Percentiles rank a stretch among this genome's conserved stretches.
Evolutionary conservation across 208 protist genomes (phyloP).

Genomic region (Wallacemonas collosoma): DNA sequence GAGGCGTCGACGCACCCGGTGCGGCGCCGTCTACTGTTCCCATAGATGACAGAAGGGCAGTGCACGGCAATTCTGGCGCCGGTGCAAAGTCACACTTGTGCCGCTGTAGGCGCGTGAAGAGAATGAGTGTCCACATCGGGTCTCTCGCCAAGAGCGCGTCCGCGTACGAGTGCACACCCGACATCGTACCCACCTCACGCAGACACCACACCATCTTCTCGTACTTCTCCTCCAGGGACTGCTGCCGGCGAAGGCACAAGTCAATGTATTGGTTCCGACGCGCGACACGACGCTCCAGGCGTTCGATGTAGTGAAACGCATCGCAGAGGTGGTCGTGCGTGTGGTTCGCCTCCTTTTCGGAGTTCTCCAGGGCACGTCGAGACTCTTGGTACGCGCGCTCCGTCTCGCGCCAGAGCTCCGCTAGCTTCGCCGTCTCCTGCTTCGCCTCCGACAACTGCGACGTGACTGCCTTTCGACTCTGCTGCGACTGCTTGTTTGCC

Average conservation of each 20-base stretch:
- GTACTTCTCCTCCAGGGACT: constrained; percentile 86
- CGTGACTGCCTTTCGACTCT: constrained; percentile 24
- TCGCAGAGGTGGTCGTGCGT: constrained; percentile 81
- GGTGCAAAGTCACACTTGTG: constrained; percentile 45
- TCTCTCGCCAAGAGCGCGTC: constrained; percentile 66
- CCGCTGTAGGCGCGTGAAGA: constrained; percentile 68
- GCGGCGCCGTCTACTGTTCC: no score
- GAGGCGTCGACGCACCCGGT: no score
- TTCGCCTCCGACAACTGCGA: constrained; percentile 54
- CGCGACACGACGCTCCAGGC: constrained; percentile 79
- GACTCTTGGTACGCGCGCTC: constrained; percentile 81
- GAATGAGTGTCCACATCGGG: constrained; percentile 67
- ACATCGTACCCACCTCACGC: constrained; percentile 67
- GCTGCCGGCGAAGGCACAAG: constrained; percentile 40
- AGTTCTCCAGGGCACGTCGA: constrained; percentile 70
- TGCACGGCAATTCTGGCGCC: not conserved
- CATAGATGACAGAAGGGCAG: no score
- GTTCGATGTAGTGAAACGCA: constrained; percentile 84
- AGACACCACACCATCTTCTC: constrained; percentile 89
- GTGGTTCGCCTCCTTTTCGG: constrained; percentile 70
- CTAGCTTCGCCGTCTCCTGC: constrained; percentile 61
- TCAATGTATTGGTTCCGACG: constrained; percentile 69
- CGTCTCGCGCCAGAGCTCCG: constrained; percentile 85
- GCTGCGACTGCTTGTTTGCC: constrained; percentile 34
- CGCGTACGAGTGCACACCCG: constrained; percentile 72